Evolutionary conservation across 176 grass and related monocot species (phyloP), one percentile per base, ranked within the genome.

Genomic region (Lolium perenne): DNA sequence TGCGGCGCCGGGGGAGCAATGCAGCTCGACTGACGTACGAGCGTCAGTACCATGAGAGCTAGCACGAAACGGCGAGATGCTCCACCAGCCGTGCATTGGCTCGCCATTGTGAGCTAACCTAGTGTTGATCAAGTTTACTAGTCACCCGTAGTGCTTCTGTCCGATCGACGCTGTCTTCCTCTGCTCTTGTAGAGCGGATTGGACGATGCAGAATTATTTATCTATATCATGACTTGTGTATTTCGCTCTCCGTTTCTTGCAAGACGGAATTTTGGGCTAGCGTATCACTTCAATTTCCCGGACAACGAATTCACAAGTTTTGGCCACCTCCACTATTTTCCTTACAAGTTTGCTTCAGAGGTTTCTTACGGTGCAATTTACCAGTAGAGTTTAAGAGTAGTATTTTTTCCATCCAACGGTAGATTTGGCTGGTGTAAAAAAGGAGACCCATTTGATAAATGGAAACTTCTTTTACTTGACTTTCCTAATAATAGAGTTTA

Each of bases 161-260:
- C 58, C 21, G 38, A 25, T 80, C 65, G 32, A 35, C 32, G 57
- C 40, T 62, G 38, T 76, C 29, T 66, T 20, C 25, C 49, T 55
- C 77, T 29, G 2, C 58, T 80, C 58, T 63, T 63, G 21, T 62
- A 63, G 6, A 71, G 45, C 18, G 72, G 35, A 53, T 16, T 50
- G 38, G 38, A 69, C 7, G 12, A 58, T 23, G 58, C 18, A 5
- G 47, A 89, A 38, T 32, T 0, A 17, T 85, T 62, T 35, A 59
- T 71, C 20, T 76, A 4, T 76, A 4, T 10, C 45, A 18, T 82
- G 63, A 50, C 79, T 86, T 82, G 79, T 83, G 23, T 16, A 68
- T 51, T 83, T 64, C 29, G 22, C 9, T 47, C 47, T 79, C 18
- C 15, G 22, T 87, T 90, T 79, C 89, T 87, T 87, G 84, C 66